These are phyloP conservation scores for Wilhelminamyces savonicus DNA, from an alignment of 805 yeast genomes.

Conservation along the genomic window DNA sequence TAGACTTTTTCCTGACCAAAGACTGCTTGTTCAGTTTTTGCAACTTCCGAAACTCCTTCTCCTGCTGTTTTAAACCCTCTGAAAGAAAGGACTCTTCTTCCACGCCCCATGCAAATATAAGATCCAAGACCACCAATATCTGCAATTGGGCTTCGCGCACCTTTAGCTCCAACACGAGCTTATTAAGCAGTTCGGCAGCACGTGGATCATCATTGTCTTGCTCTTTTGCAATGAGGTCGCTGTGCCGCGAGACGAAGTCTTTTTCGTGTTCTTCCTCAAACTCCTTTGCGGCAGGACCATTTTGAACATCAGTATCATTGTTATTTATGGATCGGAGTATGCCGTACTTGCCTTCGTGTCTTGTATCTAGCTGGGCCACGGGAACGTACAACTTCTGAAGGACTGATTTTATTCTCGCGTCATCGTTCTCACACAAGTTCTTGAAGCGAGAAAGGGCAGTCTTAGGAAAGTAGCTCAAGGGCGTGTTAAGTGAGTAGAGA, in stretches of 20 bases:
- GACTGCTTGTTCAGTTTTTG: constrained; percentile 13
- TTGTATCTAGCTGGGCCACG: constrained; percentile 33
- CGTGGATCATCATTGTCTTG: constrained; percentile 2
- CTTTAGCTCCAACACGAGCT: constrained; percentile 36
- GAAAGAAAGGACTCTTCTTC: constrained; percentile 31
- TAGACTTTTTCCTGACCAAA: constrained; percentile 12
- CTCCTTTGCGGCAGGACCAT: constrained; percentile 1
- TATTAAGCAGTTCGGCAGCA: constrained; percentile 7
- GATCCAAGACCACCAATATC: constrained; percentile 41
- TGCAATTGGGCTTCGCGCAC: constrained; percentile 54
- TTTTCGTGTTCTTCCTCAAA: constrained; percentile 20
- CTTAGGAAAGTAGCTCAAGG: constrained; percentile 40
- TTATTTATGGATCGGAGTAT: constrained; percentile 7
- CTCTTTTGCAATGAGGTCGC: constrained; percentile 15
- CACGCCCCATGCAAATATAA: constrained; percentile 26
- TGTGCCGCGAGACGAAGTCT: constrained; percentile 12
- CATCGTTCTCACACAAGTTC: constrained; percentile 31
- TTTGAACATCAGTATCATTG: constrained; percentile 7
- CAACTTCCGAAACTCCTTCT: constrained; percentile 16
- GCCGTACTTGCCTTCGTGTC: constrained; percentile 33
- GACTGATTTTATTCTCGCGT: constrained; percentile 9
- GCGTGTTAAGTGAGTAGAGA: constrained; percentile 33
- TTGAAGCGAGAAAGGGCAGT: constrained; percentile 43
- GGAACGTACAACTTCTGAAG: constrained; percentile 26
- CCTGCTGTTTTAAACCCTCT: constrained; percentile 18